Evolutionary conservation across 176 grass and related monocot genomes (phyloP).

Genomic region (Poa annua): DNA sequence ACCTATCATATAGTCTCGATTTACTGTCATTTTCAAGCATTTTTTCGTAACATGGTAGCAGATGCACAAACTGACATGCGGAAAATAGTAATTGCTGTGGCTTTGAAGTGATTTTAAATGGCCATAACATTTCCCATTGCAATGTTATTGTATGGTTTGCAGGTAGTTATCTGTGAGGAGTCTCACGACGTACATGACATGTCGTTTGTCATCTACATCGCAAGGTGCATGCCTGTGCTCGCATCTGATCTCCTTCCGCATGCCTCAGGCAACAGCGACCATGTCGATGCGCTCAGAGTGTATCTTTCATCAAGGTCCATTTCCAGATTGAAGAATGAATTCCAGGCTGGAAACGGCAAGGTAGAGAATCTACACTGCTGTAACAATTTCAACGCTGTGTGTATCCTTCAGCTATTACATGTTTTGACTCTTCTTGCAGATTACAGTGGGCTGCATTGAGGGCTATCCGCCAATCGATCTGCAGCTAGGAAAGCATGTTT

Average conservation of each 20-base stretch:
- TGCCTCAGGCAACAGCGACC: slow-evolving; percentile 65
- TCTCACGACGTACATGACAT: slow-evolving; percentile 55
- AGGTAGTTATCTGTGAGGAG: slow-evolving; percentile 68
- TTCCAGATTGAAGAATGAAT: slow-evolving; percentile 67
- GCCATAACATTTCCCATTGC: neutral
- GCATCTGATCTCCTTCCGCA: slow-evolving; percentile 54
- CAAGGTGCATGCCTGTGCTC: slow-evolving; percentile 40
- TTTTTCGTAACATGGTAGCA: neutral
- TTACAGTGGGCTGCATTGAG: slow-evolving; percentile 71
- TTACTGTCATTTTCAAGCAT: slow-evolving; percentile 7
- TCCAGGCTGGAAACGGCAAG: slow-evolving; percentile 73
- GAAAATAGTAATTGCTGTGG: neutral
- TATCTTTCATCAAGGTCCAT: slow-evolving; percentile 73
- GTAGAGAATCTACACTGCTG: slow-evolving; percentile 38
- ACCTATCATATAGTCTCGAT: neutral
- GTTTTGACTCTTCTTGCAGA: slow-evolving; percentile 43
- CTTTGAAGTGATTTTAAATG: slow-evolving; percentile 20
- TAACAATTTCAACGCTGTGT: neutral
- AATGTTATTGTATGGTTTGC: slow-evolving; percentile 35
- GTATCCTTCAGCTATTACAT: neutral
- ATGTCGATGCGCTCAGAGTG: slow-evolving; percentile 56
- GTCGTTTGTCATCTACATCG: slow-evolving; percentile 65
- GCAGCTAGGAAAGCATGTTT: slow-evolving; percentile 65
- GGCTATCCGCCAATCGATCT: slow-evolving; percentile 57
- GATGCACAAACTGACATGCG: neutral